Conservation (phyloP, 176 grass and related monocot species). For the Chloris gayana region DNA sequence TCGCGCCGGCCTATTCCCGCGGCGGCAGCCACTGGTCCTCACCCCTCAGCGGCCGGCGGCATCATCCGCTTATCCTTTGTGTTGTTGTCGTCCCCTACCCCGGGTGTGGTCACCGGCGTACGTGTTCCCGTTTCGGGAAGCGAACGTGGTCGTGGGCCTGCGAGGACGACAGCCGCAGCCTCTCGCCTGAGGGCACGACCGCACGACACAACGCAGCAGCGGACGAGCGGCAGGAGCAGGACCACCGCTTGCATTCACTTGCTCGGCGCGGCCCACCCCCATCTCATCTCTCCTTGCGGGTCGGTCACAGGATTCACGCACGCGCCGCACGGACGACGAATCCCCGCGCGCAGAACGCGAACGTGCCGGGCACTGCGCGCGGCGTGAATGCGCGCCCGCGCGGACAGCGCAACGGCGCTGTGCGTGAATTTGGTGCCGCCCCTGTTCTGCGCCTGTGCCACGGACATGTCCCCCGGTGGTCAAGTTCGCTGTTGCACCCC, state of each 20-base stretch:
- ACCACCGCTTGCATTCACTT: constrained; percentile 22
- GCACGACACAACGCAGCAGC: background rate
- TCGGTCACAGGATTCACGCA: constrained; percentile 43
- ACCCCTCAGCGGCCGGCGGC: background rate
- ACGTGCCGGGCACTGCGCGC: constrained; percentile 26
- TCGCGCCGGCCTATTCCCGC: too few relatives aligned
- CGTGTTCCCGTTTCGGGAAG: constrained; percentile 39
- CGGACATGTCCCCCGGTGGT: background rate
- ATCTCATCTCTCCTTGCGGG: too few relatives aligned
- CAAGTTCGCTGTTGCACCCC: background rate
- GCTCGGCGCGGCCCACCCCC: background rate
- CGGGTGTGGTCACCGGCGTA: constrained; percentile 45
- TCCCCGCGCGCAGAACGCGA: background rate
- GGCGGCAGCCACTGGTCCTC: too few relatives aligned
- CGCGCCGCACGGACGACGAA: background rate
- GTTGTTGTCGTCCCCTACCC: constrained; percentile 29
- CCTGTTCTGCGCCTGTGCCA: background rate
- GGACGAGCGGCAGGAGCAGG: constrained; percentile 15
- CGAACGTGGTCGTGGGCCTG: constrained; percentile 32
- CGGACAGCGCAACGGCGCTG: constrained; percentile 19
- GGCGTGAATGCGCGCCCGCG: constrained; percentile 17
- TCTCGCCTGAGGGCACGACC: background rate
- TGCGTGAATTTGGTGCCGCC: background rate
- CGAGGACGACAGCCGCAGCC: background rate
- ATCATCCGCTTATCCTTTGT: background rate